Evolutionary conservation across 1,284 basidiomycete genomes (phyloP), one percentile per base, ranked within the genome.

Genomic region (Hemileia vastatrix): DNA sequence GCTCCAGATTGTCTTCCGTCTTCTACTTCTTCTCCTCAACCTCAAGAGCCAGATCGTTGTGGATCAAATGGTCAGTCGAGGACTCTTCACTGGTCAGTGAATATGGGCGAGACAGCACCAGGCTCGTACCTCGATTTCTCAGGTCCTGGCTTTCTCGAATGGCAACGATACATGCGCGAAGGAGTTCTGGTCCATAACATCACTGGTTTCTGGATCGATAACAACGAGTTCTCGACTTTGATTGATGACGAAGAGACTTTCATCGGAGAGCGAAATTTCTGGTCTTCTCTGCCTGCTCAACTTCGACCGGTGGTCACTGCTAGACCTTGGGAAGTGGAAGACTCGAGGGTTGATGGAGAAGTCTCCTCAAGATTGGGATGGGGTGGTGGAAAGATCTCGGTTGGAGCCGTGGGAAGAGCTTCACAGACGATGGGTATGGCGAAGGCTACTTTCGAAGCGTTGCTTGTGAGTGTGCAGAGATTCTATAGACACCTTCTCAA

Each of bases 161-260:
- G 66, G 67, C 52, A 68, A 27, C 15, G 50, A 36, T 21, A 56
- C 47, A 43, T 65, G 51, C 33, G 19, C n/a, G 13, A 23, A 49
- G 64, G 64, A 57, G 33, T 54, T 45, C n/a, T 68, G 18, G 40
- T 19, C 15, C 60, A 68, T 4, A 51, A 40, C n/a, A 52, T 67
- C 15, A 68, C 67, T 19, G 67, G 67, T 11, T 48, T 67, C 24
- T 67, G 67, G 67, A 67, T 67, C 33, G 67, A 67, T 50, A 67
- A 67, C 60, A 67, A 67, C 50, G 67, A 67, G 57, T 66, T 67
- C 51, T 64, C 67, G 49, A 65, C 66, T 13, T 40, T 67, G 48
- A 56, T 67, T 27, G 67, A 67, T 36, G 67, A 68, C 45, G 64
- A 64, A 4, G 67, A 60, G 23, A 53, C 47, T 13, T 50, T 67